Conservation (phyloP, 2,329 filamentous ascomycete genomes). For the Cytospora piceicola region DNA sequence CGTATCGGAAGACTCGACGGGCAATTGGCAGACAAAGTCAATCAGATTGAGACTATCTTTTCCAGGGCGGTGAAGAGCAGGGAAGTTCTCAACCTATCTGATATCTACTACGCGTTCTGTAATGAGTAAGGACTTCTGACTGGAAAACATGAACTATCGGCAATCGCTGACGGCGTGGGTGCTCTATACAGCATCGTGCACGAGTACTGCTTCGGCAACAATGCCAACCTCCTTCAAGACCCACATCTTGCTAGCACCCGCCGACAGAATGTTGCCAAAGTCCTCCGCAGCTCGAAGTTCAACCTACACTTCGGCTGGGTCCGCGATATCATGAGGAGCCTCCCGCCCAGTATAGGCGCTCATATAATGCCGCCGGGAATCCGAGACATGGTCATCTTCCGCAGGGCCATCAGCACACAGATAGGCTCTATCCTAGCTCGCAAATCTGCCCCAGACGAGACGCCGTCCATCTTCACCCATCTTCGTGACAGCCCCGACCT, state of each 20-base stretch:
- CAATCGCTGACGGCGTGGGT: background rate
- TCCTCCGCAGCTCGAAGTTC: constrained; percentile 39
- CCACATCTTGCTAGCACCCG: constrained; percentile 34
- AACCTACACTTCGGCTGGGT: constrained; percentile 40
- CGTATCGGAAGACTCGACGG: constrained; percentile 37
- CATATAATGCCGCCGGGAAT: constrained; percentile 2
- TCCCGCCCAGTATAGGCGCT: constrained; percentile 30
- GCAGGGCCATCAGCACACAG: constrained; percentile 34
- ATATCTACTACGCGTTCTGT: constrained; percentile 38
- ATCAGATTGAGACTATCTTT: constrained; percentile 30
- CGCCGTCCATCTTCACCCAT: constrained; percentile 38
- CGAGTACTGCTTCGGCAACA: constrained; percentile 38
- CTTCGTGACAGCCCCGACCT: constrained; percentile 35
- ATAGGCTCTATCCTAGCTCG: constrained; percentile 24
- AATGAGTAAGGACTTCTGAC: constrained; percentile 35
- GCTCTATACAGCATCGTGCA: constrained; percentile 35
- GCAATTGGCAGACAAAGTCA: constrained; percentile 36
- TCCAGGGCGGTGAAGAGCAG: constrained; percentile 7
- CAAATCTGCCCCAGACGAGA: constrained; percentile 17
- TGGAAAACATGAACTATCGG: background rate
- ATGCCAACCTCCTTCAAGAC: constrained; percentile 35
- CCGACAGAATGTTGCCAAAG: constrained; percentile 37
- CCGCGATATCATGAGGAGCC: constrained; percentile 34
- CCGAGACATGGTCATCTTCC: constrained; percentile 31
- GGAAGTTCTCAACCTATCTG: constrained; percentile 36